Evolutionary conservation across 257 asterid species (phyloP), one percentile per base, ranked within the genome.

Genomic region (Cynanchum wilfordii): DNA sequence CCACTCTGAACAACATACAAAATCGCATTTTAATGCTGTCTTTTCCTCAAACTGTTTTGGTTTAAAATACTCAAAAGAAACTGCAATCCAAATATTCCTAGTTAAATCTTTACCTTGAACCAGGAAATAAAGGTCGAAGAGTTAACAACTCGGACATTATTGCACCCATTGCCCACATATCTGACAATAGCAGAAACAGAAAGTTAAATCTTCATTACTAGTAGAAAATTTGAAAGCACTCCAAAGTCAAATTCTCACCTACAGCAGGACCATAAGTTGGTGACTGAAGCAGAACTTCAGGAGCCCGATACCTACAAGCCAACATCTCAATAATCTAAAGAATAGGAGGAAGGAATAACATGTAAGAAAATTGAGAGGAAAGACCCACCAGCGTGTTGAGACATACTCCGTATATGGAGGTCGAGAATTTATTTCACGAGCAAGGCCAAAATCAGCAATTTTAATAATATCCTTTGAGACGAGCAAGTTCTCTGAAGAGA

Each of bases 81-180:
- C 47, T 42, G 47, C 11, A 42, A 7, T 42, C 11, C 47, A 42
- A 8, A 42, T 42, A 42, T 42, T 10, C 11, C 17, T 15, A 60
- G 8, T 17, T 42, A 17, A 1, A 10, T 10, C 45, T 59, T 3
- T 1, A 91, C 98, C 97, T 91, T 72, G 96, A 84, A 71, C 98
- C 98, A 1, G 98, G 97, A 85, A 91, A 94, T 56, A 91, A 87
- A 79, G 97, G 96, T 19, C 90, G 93, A 72, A 94, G 97, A 27
- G 95, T 88, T 72, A 94, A 81, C 56, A 88, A 73, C 78, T 94
- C 98, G 19, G 96, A 92, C 97, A 94, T 94, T 73, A 94, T 91
- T 51, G 98, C 97, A 64, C 97, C 98, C 98, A 94, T 94, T 56
- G 98, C 98, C 97, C 97, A 94, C 95, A 94, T 91, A 79, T 94